A percentile compares a stretch with the other conserved stretches of the same genome.
Evolutionary conservation across 805 yeast genomes (phyloP).

Genomic region (Clavispora vitiphila): DNA sequence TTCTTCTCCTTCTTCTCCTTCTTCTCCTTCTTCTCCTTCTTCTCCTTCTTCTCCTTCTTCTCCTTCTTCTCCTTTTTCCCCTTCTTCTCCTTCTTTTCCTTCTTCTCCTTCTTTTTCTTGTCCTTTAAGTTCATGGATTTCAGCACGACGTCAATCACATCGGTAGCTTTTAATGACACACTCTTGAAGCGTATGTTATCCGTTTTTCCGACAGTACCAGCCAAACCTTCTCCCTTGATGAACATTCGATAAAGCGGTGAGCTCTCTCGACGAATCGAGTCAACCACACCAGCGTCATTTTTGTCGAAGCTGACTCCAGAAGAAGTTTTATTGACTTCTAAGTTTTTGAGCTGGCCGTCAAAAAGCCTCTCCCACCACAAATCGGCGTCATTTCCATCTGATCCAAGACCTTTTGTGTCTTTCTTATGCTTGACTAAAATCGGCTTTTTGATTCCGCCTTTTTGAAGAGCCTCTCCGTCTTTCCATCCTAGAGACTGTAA

Average conservation of each 20-base stretch:
- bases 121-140: conserved; percentile 2
- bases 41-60: conserved; percentile 22
- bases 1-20: conserved; percentile 24
- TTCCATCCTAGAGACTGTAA: conserved; percentile 82
- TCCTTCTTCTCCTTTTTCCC: conserved; percentile 1
- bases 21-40: conserved; percentile 27
- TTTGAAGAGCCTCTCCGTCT: conserved; percentile 78
- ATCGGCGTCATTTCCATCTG: conserved; percentile 68
- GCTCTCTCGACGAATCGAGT: conserved; percentile 43
- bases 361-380: conserved; percentile 97
- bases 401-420: conserved; percentile 88
- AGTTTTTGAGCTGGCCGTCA: conserved; percentile 82
- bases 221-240: conserved; percentile 79
- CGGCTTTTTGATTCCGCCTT: conserved; percentile 81
- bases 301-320: conserved; percentile 50
- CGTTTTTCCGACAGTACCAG: conserved; percentile 61
- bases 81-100: neutral
- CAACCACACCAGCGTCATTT: conserved; percentile 41
- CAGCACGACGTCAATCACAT: conserved; percentile 7
- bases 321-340: conserved; percentile 48
- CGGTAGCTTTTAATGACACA: conserved; percentile 4
- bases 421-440: conserved; percentile 85
- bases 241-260: conserved; percentile 84
- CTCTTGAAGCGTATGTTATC: conserved; percentile 18
- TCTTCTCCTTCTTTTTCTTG: neutral